A percentile compares a stretch with the other conserved stretches of the same genome.
Conservation (phyloP, 2,329 filamentous ascomycete genomes). For the Cladosporium sphaerospermum region DNA sequence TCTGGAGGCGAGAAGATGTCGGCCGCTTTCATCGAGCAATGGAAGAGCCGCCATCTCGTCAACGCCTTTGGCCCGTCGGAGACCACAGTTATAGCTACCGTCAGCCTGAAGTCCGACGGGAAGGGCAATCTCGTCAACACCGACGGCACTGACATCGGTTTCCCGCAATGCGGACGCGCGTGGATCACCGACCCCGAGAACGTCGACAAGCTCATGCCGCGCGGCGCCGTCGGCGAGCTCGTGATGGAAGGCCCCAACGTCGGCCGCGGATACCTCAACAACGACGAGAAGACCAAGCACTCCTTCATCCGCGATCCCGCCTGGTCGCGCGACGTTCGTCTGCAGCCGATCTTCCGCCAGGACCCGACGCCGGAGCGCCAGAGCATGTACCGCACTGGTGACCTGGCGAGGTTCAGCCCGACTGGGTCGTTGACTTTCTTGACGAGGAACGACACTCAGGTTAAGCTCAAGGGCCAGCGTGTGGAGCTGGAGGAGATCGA, state of each 20-base stretch:
- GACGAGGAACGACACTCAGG: constrained; percentile 17
- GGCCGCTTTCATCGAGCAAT: constrained; percentile 37
- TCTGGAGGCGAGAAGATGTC: constrained; percentile 40
- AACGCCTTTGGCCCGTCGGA: constrained; percentile 40
- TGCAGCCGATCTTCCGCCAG: not conserved
- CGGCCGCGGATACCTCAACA: constrained; percentile 37
- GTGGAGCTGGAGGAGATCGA: constrained; percentile 19
- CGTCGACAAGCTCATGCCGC: constrained; percentile 27
- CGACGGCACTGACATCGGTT: constrained; percentile 28
- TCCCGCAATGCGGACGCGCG: constrained; percentile 8
- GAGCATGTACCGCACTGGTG: constrained; percentile 15
- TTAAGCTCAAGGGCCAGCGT: constrained; percentile 20
- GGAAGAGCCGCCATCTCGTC: constrained; percentile 40
- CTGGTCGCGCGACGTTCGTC: constrained; percentile 15
- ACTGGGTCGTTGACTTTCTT: constrained; percentile 15
- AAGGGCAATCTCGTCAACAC: constrained; percentile 24
- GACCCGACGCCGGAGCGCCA: constrained; percentile 19
- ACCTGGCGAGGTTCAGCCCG: constrained; percentile 14
- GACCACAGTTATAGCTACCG: constrained; percentile 10
- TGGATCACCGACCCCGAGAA: constrained; percentile 28
- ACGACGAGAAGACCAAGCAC: constrained; percentile 23
- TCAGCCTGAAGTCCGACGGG: constrained; percentile 4
- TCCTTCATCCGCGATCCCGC: constrained; percentile 26
- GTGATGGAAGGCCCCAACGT: constrained; percentile 41
- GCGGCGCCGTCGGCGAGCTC: constrained; percentile 44